phyloP scores from a whole-genome alignment of 306 rosid species.

The Cucumis hystrix region DNA sequence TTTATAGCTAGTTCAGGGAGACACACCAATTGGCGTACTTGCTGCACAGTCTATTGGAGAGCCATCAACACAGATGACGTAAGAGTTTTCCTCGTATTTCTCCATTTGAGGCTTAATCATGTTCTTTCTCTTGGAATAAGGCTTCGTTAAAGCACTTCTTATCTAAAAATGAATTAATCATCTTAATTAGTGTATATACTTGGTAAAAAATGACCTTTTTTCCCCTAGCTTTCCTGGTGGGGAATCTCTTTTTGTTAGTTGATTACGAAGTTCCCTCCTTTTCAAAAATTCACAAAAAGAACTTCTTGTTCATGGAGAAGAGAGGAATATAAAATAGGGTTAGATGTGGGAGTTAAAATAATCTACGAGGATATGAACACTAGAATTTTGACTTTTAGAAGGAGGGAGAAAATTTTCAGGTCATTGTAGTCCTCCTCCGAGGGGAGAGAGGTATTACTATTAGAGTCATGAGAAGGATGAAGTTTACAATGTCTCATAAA shows the following conservation, averaged over 20 bases:
- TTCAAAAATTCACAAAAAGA: background rate
- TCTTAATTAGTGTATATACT: background rate
- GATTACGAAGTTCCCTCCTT: background rate
- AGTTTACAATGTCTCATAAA: background rate
- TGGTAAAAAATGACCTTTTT: background rate
- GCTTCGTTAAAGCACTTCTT: background rate
- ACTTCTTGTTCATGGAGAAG: background rate
- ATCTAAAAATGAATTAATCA: background rate
- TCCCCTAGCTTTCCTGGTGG: background rate
- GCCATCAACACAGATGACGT: slow-evolving; percentile 98
- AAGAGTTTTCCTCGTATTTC: slow-evolving; percentile 13
- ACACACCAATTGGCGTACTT: slow-evolving; percentile 70
- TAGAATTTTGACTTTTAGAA: background rate
- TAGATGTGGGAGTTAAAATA: background rate
- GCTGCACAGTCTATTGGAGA: slow-evolving; percentile 95
- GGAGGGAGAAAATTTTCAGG: background rate
- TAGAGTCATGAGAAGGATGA: background rate
- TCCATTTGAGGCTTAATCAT: background rate
- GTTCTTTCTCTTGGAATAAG: background rate
- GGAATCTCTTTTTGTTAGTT: background rate
- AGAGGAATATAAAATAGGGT: background rate
- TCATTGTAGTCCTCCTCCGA: background rate
- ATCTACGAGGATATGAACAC: background rate
- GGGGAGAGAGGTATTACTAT: background rate
- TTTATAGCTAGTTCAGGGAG: too few species aligned